A percentile compares a stretch with the other conserved stretches of the same genome.
Conservation (phyloP, 805 yeast species). For the Candida endomychidarum region DNA sequence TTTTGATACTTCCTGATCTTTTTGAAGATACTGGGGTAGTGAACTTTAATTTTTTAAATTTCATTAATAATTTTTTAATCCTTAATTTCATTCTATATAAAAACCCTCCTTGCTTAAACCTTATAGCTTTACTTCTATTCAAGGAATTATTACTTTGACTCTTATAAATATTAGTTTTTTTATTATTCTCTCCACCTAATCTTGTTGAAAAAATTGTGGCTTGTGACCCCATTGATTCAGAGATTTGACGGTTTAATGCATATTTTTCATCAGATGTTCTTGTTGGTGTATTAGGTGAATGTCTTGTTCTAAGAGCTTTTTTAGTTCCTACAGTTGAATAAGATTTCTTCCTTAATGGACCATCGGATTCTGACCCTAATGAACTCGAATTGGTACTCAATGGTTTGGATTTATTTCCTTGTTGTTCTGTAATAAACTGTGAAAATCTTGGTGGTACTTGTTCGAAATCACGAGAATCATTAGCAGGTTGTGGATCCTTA, state of each 20-base stretch:
- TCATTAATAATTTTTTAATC: constrained; percentile 24
- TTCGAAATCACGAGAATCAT: constrained; percentile 17
- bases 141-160: constrained; percentile 14
- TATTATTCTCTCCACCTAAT: constrained; percentile 17
- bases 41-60: constrained; percentile 24
- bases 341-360: constrained; percentile 5
- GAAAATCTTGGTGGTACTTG: constrained; percentile 44
- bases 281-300: background rate
- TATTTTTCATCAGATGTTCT: constrained; percentile 1
- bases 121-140: constrained; percentile 34
- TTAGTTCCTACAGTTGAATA: constrained; percentile 5
- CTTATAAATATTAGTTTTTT: constrained; percentile 6
- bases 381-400: constrained; percentile 13
- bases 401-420: constrained; percentile 13
- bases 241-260: constrained; percentile 20
- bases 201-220: constrained; percentile 47
- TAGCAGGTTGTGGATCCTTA: background rate
- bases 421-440: constrained; percentile 39
- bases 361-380: constrained; percentile 12
- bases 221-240: constrained; percentile 42
- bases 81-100: constrained; percentile 31
- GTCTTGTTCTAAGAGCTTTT: background rate
- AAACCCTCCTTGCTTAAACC: constrained; percentile 31
- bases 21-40: constrained; percentile 23
- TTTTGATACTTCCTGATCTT: constrained; percentile 21